Conservation (phyloP, 352 stramenopile genomes). For the Phytopythium aichiense region DNA sequence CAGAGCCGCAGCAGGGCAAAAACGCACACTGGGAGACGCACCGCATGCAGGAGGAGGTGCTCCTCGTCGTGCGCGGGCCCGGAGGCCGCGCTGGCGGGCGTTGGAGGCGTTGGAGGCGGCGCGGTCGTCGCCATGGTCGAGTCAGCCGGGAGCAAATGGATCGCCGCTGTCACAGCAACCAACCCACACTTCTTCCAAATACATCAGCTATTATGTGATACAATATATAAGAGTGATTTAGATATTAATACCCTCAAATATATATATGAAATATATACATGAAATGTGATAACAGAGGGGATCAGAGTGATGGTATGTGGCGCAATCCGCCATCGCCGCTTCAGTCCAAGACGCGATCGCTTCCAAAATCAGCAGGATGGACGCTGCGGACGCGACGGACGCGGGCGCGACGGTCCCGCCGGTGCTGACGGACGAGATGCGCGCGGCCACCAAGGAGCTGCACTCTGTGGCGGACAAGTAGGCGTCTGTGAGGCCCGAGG, state of each 20-base stretch:
- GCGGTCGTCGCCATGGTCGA: background rate
- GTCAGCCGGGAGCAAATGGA: background rate
- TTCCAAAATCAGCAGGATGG: background rate
- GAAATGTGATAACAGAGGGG: no score
- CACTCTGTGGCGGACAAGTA: conserved; percentile 60
- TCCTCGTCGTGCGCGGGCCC: conserved; percentile 14
- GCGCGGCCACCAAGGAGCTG: conserved; percentile 37
- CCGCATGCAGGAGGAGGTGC: conserved; percentile 29
- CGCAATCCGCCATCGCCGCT: background rate
- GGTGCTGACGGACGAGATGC: conserved; percentile 46
- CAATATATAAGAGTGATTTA: background rate
- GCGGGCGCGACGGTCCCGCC: background rate
- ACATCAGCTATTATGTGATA: background rate
- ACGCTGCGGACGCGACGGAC: background rate
- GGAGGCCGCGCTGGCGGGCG: background rate
- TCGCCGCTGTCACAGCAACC: background rate
- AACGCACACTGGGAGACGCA: conserved; percentile 10
- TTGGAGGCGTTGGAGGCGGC: background rate
- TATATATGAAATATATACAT: background rate
- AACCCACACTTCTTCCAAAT: background rate
- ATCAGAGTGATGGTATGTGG: background rate
- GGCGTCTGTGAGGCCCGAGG: background rate
- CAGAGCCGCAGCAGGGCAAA: background rate
- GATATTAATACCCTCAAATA: background rate
- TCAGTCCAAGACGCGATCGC: background rate